Percentiles rank a stretch among this genome's conserved stretches.
Evolutionary conservation across 768 basidiomycete species (phyloP).

Genomic region (Psilocybe sp.): DNA sequence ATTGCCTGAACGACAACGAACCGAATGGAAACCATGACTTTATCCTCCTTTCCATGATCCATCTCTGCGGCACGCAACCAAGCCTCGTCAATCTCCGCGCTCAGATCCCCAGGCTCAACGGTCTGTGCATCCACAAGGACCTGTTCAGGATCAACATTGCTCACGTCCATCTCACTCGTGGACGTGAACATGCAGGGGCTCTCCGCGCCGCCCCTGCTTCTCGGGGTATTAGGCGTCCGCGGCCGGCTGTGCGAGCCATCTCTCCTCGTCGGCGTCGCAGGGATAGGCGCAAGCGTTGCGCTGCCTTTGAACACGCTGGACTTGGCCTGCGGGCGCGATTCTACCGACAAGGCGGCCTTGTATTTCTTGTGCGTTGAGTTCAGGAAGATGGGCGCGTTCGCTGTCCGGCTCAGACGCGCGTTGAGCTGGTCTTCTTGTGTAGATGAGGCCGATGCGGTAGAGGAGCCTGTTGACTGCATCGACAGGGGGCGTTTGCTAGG

Average conservation of each 20-base stretch:
- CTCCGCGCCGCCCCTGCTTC: slow-evolving; percentile 40
- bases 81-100: slow-evolving; percentile 64
- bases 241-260: slow-evolving; percentile 36
- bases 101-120: slow-evolving; percentile 67
- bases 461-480: slow-evolving; percentile 16
- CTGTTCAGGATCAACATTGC: slow-evolving; percentile 70
- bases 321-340: slow-evolving; percentile 27
- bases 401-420: slow-evolving; percentile 19
- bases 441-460: slow-evolving; percentile 2
- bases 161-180: slow-evolving; percentile 73
- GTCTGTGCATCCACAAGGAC: slow-evolving; percentile 73
- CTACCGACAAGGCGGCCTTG: slow-evolving; percentile 58
- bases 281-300: slow-evolving; percentile 42
- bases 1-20: slow-evolving; percentile 22
- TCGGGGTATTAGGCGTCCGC: slow-evolving; percentile 52
- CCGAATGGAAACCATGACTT: slow-evolving; percentile 85
- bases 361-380: slow-evolving; percentile 54
- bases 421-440: slow-evolving; percentile 11
- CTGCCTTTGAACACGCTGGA: slow-evolving; percentile 24
- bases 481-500: slow-evolving; percentile 47
- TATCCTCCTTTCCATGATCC: slow-evolving; percentile 73
- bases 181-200: slow-evolving; percentile 46
- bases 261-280: slow-evolving; percentile 52
- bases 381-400: slow-evolving; percentile 18
- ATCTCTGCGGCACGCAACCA: slow-evolving; percentile 37